These are phyloP conservation scores for Cladobotryum protrusum DNA, from an alignment of 2,329 filamentous ascomycete species.

Conservation along the genomic window DNA sequence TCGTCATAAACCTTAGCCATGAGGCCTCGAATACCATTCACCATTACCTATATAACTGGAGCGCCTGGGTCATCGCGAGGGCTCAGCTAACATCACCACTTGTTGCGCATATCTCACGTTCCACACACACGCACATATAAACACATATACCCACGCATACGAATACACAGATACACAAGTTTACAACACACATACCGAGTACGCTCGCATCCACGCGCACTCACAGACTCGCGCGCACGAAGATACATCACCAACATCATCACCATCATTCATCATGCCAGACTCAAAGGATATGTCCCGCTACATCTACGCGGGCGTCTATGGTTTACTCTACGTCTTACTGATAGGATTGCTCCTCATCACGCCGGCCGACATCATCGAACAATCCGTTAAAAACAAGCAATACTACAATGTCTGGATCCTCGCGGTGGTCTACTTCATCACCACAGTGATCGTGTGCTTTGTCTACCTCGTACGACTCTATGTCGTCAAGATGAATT, in stretches of 20 bases:
- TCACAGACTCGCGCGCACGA: too few relatives aligned
- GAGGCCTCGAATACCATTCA: constrained; percentile 11
- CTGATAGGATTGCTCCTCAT: constrained; percentile 69
- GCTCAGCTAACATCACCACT: constrained; percentile 7
- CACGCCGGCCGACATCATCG: constrained; percentile 74
- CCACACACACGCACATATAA: too few relatives aligned
- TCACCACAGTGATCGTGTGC: constrained; percentile 62
- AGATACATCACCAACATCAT: not conserved
- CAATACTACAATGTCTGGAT: constrained; percentile 79
- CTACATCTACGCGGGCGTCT: constrained; percentile 75
- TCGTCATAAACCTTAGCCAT: constrained; percentile 22
- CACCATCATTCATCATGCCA: constrained; percentile 12
- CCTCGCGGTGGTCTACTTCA: constrained; percentile 67
- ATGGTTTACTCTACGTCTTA: constrained; percentile 68
- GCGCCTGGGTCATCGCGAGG: constrained; percentile 2
- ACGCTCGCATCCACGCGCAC: too few relatives aligned
- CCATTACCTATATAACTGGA: too few relatives aligned
- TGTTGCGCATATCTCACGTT: not conserved
- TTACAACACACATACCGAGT: too few relatives aligned
- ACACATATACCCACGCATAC: too few relatives aligned
- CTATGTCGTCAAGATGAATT: constrained; percentile 74
- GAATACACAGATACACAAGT: too few relatives aligned
- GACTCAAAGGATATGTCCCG: constrained; percentile 54
- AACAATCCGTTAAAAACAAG: constrained; percentile 60
- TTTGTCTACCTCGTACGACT: constrained; percentile 80